Evolutionary conservation across 2,329 filamentous ascomycete species (phyloP).

Genomic region (Setomelanomma holmii): DNA sequence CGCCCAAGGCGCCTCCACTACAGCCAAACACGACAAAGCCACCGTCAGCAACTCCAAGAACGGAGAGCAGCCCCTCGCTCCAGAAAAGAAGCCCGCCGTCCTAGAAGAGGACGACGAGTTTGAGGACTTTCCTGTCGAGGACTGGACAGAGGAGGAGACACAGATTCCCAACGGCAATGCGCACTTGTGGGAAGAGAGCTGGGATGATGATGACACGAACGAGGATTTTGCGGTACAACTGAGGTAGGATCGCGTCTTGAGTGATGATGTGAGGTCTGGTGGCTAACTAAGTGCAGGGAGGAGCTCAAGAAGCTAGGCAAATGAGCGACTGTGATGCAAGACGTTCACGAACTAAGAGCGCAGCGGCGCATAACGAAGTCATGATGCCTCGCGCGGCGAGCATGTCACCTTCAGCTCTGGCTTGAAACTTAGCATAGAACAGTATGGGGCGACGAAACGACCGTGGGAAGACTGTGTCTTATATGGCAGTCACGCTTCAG

Average conservation of each 20-base stretch:
- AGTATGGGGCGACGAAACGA: too few species aligned
- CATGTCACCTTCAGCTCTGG: too few species aligned
- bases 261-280: not conserved
- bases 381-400: too few species aligned
- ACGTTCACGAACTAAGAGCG: constrained; percentile 4
- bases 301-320: constrained; percentile 95
- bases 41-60: constrained; percentile 45
- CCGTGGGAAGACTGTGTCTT: not conserved
- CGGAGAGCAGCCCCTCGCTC: constrained; percentile 53
- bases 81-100: constrained; percentile 66
- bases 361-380: not conserved
- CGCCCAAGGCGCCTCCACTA: constrained; percentile 2
- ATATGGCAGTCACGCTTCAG: not conserved
- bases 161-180: constrained; percentile 78
- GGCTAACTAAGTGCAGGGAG: constrained; percentile 63
- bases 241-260: constrained; percentile 67
- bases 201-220: constrained; percentile 97
- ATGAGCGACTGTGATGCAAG: constrained; percentile 21
- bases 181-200: constrained; percentile 99
- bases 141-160: constrained; percentile 92
- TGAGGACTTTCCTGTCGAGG: constrained; percentile 97
- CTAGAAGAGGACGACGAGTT: constrained; percentile 99
- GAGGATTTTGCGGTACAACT: constrained; percentile 96
- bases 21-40: constrained; percentile 52
- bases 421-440: not conserved